These are phyloP conservation scores for Paecilomyces sp. DNA, from an alignment of 2,329 filamentous ascomycete genomes.

Conservation along the genomic window DNA sequence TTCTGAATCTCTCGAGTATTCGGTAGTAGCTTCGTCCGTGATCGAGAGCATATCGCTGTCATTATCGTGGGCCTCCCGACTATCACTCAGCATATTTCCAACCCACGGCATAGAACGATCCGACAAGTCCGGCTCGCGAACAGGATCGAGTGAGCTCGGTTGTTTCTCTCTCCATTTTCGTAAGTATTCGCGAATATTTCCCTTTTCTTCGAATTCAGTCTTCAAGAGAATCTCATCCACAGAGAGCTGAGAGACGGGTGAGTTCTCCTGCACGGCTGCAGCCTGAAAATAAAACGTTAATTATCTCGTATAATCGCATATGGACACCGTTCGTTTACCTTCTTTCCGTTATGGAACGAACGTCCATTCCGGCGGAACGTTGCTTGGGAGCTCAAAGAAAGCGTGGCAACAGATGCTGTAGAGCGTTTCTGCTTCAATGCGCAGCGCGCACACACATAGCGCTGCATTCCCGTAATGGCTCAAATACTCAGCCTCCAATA, in stretches of 20 bases:
- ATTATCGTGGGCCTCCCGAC: constrained; percentile 17
- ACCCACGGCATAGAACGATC: constrained; percentile 11
- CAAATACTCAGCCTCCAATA: constrained; percentile 7
- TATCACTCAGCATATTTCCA: constrained; percentile 29
- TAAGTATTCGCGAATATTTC: constrained; percentile 35
- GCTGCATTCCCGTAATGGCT: constrained; percentile 7
- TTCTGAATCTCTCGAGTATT: constrained; percentile 18
- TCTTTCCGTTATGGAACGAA: background rate
- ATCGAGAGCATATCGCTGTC: constrained; percentile 17
- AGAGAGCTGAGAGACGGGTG: constrained; percentile 4
- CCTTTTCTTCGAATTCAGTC: constrained; percentile 27
- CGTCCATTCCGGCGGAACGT: background rate
- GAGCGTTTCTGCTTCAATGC: constrained; percentile 6
- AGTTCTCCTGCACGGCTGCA: background rate
- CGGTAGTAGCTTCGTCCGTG: constrained; percentile 16
- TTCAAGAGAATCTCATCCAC: constrained; percentile 21
- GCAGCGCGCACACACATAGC: constrained; percentile 8
- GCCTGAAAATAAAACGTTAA: background rate
- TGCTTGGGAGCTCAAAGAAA: background rate
- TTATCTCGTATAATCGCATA: background rate
- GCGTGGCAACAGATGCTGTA: constrained; percentile 1
- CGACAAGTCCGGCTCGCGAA: constrained; percentile 12
- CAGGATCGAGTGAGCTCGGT: constrained; percentile 21
- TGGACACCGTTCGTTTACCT: background rate
- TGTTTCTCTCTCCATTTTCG: constrained; percentile 31